Evolutionary conservation across 495 filamentous ascomycete genomes (phyloP), one percentile per base, ranked within the genome.

Genomic region (Neurospora cerealis): DNA sequence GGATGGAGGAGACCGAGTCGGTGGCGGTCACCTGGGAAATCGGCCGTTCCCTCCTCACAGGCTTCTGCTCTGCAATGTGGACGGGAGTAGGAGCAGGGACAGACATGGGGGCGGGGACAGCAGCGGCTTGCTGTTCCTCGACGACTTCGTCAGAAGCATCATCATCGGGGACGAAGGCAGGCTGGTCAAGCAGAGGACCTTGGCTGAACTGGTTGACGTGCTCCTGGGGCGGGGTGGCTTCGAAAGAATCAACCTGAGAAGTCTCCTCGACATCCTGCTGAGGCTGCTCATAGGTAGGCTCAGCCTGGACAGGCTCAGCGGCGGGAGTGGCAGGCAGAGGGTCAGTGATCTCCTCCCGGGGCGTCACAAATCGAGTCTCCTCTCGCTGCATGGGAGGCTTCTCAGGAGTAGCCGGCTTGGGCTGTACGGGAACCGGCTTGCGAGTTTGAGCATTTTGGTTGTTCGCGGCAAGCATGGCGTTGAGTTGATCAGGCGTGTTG

Each of bases 191-290:
- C 44, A 98, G 84, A 5, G 96, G 96, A 15, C 96, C 96, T 83
- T 98, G 95, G 79, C 95, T 91, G 79, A 98, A 98, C 71, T 89
- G 89, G 32, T 91, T 89, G 83, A 97, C 96, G 69, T 91, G 91
- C 8, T 90, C 87, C 38, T 89, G 88, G 19, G 92, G 89, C 60
- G 90, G 87, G 13, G 84, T 84, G 46, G 89, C 88, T 77, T 95
- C 93, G 36, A 86, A 86, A 5, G 91, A 89, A 78, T 86, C 88
- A 38, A 91, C 86, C 54, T 88, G 88, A 17, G 90, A 92, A 19
- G 87, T 69, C 4, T 76, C 80, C 71, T 90, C 87, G 70, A 19
- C 15, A 9, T 36, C 32, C 54, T 88, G 86, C 39, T 85, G 78
- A 75, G 88, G 80, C 71, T 86, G 83, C 78, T 88, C 84, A 75